Evolutionary conservation across 2,329 filamentous ascomycete genomes (phyloP), one percentile per base, ranked within the genome.

Genomic region (Epichloe bromicola): DNA sequence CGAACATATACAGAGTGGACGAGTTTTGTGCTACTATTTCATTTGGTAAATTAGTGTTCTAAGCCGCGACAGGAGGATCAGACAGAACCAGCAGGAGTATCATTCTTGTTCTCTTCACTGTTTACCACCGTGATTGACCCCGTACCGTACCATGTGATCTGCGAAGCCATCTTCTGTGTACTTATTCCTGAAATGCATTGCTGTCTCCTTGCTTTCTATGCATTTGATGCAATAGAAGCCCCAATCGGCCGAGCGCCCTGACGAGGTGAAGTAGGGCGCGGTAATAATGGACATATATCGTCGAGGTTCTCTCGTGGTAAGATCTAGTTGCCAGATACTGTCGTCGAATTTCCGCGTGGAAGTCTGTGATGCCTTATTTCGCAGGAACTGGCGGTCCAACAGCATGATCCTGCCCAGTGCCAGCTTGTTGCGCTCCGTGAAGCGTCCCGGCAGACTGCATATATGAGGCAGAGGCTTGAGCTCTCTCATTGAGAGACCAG

Each of bases 231-330:
- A 54, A 23, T 50, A 54, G 20, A 44, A 52, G 41, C 54, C 52
- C 54, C 54, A 57, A 41, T 54, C 49, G 6, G 43, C 53, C 23
- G 30, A 33, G 43, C 30, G 49, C 15, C 50, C 53, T 34, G 14
- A 44, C 40, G 46, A 23, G 17, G 39, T 34, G 8, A 58, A 36
- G 37, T 51, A 49, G 17, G 56, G 56, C 34, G 55, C 56, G 11
- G 55, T 47, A 11, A 53, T 53, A 43, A 55, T 55, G 20, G 51
- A 34, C 53, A 58, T 56, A 46, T 48, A 54, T 23, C 55, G 48
- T 8, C n/a, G 50, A 50, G 50, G 49, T 48, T 56, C 51, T 20
- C 46, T 52, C 3, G 46, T 52, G 42, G 30, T 51, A 23, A 30
- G 41, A 45, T 51, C 45, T 34, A 38, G 17, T n/a, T 48, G 37